These are phyloP conservation scores for Imleria badia DNA, from an alignment of 768 basidiomycete species.

Conservation along the genomic window DNA sequence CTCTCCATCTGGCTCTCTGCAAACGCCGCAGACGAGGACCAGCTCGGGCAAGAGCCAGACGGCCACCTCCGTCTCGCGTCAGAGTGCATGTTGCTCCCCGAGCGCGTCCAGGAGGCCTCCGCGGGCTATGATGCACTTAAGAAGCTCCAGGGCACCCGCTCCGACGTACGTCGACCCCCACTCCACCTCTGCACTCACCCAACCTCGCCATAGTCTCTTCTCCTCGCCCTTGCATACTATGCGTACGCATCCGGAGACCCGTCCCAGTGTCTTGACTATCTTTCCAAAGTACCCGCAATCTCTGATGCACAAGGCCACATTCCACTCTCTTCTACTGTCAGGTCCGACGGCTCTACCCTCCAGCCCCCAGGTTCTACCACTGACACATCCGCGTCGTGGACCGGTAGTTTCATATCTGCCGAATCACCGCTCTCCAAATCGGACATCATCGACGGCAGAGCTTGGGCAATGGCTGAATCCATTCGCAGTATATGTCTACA, in stretches of 20 bases:
- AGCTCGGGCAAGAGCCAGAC: constrained; percentile 48
- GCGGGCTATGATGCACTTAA: constrained; percentile 55
- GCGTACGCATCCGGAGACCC: constrained; percentile 74
- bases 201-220: constrained; percentile 52
- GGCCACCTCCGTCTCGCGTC: constrained; percentile 36
- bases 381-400: constrained; percentile 47
- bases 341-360: constrained; percentile 39
- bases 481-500: constrained; percentile 76
- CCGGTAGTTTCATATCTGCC: constrained; percentile 48
- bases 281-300: constrained; percentile 55
- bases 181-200: constrained; percentile 1
- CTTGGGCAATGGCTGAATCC: constrained; percentile 72
- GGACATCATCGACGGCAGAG: constrained; percentile 66
- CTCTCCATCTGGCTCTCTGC: constrained; percentile 57
- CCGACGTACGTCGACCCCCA: constrained; percentile 51
- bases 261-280: constrained; percentile 58
- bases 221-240: constrained; percentile 73
- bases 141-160: constrained; percentile 47
- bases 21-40: constrained; percentile 52
- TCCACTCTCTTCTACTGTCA: constrained; percentile 42
- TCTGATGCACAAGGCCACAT: constrained; percentile 54
- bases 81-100: constrained; percentile 58
- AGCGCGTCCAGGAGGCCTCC: constrained; percentile 56
- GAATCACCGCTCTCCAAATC: constrained; percentile 41
- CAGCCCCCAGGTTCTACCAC: constrained; percentile 36